Base-by-base conservation (phyloP, 768 basidiomycete genomes). In the Amanita exitialis region DNA sequence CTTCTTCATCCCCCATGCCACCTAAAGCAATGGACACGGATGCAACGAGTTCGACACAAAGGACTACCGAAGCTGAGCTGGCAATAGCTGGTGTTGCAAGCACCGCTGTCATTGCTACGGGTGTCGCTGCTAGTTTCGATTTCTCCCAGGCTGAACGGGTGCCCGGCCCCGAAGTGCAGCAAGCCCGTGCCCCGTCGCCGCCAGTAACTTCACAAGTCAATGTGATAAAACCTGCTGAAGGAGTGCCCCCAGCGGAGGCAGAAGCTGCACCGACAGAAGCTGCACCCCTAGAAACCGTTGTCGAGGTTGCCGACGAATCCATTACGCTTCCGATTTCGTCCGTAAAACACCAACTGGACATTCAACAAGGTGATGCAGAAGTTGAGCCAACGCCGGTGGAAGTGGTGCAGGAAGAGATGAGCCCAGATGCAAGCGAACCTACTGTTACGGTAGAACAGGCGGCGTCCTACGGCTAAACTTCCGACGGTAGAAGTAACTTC, bases 371-470 rank as follows among this genome's bases (percentile, higher is more conserved):
- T 36, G 23, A 27, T 3, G 35, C 42, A 5, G 39, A 27, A n/a
- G 34, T 21, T 25, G 57, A 56, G 20, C 15, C 50, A 6, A 39
- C 44, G 27, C n/a, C 32, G 25, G 44, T 44, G 15, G 23, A 53
- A 45, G 46, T 16, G 3, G n/a, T 3, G 20, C n/a, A 39, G 7
- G 49, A 45, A 7, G 53, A 56, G 15, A 21, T 45, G 21, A 53
- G 30, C 10, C 23, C 48, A 20, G 38, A 30, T 30, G 47, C 52
- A 27, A 49, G 15, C 9, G 21, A 43, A n/a, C 13, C 27, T 7
- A 44, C 25, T n/a, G n/a, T n/a, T 20, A 38, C 9, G 27, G 35
- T 27, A 1, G 51, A 41, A 6, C 56, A 53, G 21, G 61, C 58
- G 30, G 45, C 55, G 2, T 55, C n/a, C 43, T 36, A 39, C 48